These are phyloP conservation scores for Citropsis articulata DNA, from an alignment of 345 rosid species.

Conservation along the genomic window DNA sequence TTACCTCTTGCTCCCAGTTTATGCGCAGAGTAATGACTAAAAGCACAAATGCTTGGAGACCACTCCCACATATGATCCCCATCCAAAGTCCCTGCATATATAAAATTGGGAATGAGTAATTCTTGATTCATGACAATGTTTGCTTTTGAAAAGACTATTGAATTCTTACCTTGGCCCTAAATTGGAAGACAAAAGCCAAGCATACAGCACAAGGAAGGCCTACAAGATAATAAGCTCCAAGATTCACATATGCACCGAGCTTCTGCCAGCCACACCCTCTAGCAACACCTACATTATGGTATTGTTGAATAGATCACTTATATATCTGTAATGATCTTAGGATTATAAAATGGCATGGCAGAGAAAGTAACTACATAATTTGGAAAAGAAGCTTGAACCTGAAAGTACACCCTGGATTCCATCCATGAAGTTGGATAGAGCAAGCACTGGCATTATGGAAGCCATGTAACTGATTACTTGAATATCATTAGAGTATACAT, in stretches of 20 bases:
- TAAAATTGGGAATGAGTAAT: not conserved
- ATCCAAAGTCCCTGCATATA: constrained; percentile 36
- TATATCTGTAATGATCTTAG: no score
- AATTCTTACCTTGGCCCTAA: constrained; percentile 30
- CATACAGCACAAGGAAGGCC: constrained; percentile 34
- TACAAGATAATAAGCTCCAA: constrained; percentile 29
- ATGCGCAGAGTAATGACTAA: constrained; percentile 25
- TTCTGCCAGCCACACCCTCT: constrained; percentile 47
- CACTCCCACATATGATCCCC: constrained; percentile 36
- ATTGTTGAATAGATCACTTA: no score
- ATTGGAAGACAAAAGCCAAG: constrained; percentile 27
- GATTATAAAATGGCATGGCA: no score
- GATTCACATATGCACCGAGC: constrained; percentile 26
- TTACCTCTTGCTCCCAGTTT: constrained; percentile 34
- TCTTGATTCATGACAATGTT: not conserved
- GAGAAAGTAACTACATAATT: no score
- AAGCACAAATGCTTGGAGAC: constrained; percentile 33
- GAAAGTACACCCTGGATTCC: constrained; percentile 34
- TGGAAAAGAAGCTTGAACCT: not conserved
- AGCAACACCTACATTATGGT: constrained; percentile 21
- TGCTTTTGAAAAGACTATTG: not conserved
- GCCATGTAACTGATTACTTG: constrained; percentile 25
- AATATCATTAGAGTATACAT: constrained; percentile 22
- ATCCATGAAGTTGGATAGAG: constrained; percentile 40
- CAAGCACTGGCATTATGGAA: constrained; percentile 30